Base-by-base conservation (phyloP, 139 green algal species). In the Yamagishiella unicocca region DNA sequence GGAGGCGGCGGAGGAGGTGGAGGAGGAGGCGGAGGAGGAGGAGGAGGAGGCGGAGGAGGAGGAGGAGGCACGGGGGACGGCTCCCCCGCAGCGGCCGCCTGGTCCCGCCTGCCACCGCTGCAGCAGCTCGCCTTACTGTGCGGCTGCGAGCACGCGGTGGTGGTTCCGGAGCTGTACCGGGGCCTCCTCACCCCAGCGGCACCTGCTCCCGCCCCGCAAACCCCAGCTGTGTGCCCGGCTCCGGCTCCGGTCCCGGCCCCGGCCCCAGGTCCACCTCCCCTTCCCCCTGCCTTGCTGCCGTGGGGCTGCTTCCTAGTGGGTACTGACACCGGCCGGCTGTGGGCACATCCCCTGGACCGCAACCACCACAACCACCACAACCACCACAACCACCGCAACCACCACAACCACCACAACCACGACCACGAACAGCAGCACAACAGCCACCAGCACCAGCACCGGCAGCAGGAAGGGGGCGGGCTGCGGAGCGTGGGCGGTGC, bases 271-370 rank as follows among this genome's bases (percentile, higher is more conserved):
- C 29, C 19, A 46, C 22, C 53, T 9, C 2, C 4, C 31, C n/a
- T n/a, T n/a, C 14, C 55, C 14, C 25, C 37, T 1, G 55, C 37
- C 17, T 29, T 31, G 31, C 42, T 75, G 61, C 79, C 64, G 22
- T 87, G 42, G 64, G 81, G 81, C 19, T 87, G 81, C 43, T 87
- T 87, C 67, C 81, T 87, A 2, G 66, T 87, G 45, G 81, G 81
- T 19, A 78, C 64, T 2, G 22, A 1, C 43, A 31, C 45, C 24
- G 81, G 81, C 1, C 81, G 31, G 64, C 64, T 87, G 31, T 87
- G 81, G 81, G 81, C 62, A 1, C 24, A 42, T 7, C 81, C 54
- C 5, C 31, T 87, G 25, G 40, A 86, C 0, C 22, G 35, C 50
- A 42, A 31, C 17, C 6, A 2, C 2, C 25, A 12, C 43, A 64